Evolutionary conservation across 2,329 filamentous ascomycete genomes (phyloP), one percentile per base, ranked within the genome.

Genomic region (Cercospora sojina): DNA sequence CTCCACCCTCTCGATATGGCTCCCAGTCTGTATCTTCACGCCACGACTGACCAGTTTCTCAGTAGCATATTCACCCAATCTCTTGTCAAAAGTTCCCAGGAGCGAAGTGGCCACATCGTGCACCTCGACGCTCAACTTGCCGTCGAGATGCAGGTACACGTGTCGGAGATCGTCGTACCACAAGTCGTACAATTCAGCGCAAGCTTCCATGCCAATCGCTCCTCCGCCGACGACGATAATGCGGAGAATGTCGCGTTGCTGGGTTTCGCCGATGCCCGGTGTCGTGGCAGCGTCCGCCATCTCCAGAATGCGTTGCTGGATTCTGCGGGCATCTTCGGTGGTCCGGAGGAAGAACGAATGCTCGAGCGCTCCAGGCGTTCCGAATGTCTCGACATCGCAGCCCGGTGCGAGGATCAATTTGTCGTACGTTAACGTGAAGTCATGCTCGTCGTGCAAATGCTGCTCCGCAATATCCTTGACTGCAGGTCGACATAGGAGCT

Each of bases 91-190:
- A 0, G 76, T 78, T 7, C 75, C 76, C 31, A 83, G 71, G 10
- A 83, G 79, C 10, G 76, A 70, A 5, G 78, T 75, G 5, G 80
- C 81, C 1, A 82, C 79, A 67, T 83, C 81, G 63, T 82, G 80
- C 43, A 83, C 79, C n/a, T 77, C 77, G 31, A 83, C 79, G 3
- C 68, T 74, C 8, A 82, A 56, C 49, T 79, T 77, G 2, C 75
- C 77, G 18, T 78, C 77, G 1, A 83, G 71, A 27, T 79, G 75
- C 1, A 80, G 79, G 64, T 81, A 82, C 5, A 82, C 67, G 29
- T 76, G 72, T 12, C 73, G 69, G 67, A 82, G 73, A n/a, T 79
- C 77, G 5, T 78, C 69, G 8, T 79, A 69, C 70, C 77, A 79
- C 2, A 83, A 74, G 64, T 83, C 81, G 67, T 76, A 79, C 1